Base-by-base conservation (phyloP, 805 yeast genomes). In the Grigorovia yakushimaensis region DNA sequence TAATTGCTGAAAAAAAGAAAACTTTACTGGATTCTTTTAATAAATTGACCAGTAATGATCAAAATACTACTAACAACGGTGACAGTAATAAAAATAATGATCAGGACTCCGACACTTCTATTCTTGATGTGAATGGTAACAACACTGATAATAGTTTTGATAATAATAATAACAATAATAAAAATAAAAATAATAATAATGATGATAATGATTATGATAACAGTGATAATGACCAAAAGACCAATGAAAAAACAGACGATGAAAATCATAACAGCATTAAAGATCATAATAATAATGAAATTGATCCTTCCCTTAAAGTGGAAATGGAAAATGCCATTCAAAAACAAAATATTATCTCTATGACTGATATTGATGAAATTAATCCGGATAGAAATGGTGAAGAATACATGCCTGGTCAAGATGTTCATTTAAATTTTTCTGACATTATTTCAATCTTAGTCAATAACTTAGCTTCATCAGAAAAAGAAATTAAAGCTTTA, bases 361-460 rank as follows among this genome's bases (percentile, higher is more conserved):
- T 44, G 11, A 27, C 38, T 5, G 50, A 44, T 13, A 30, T 43
- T 13, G 35, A 40, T 11, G 51, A 49, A 2, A n/a, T 27, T 8
- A 33, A 20, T 4, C 33, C 44, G 50, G 30, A 47, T 24, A 48
- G 68, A 13, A 71, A 75, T 43, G 83, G 80, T 21, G 84, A 76
- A 5, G 60, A 77, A 15, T 80, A 84, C 59, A 70, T 78, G 9
- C 81, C 84, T 1, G 87, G 88, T 3, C 96, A 88, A 62, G 95
- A 89, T 60, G 79, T 88, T 19, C 79, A 76, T 49, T 73, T 91
- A 30, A 91, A 88, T 65, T 86, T 79, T 56, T 79, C 91, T 5
- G 82, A 79, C 53, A 81, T 91, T 41, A 81, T 88, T 35, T 87
- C 82, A 43, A 87, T 91, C 39, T 64, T 93, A 43, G 77, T 91